These are phyloP conservation scores for Forsythia suspensa DNA, from an alignment of 257 asterid species.

Conservation along the genomic window DNA sequence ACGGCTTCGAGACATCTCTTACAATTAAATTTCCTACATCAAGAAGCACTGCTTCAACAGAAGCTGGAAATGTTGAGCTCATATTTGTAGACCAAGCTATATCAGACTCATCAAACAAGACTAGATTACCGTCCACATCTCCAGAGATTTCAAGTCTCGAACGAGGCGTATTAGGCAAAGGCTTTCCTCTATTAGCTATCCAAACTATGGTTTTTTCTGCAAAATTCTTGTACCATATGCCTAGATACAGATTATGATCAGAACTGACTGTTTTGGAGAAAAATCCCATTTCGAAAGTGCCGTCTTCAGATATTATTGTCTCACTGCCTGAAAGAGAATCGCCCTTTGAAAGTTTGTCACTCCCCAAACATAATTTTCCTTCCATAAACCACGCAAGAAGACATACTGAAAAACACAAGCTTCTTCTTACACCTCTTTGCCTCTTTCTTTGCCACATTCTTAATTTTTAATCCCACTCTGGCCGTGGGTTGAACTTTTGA, in stretches of 20 bases:
- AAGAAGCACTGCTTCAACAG: conserved; percentile 24
- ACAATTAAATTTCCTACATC: conserved; percentile 33
- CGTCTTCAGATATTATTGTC: conserved; percentile 30
- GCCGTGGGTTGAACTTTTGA: conserved; percentile 2
- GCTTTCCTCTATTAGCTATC: conserved; percentile 39
- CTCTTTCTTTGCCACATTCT: conserved; percentile 13
- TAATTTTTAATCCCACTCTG: neutral
- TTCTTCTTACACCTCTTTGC: neutral
- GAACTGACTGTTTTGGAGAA: conserved; percentile 17
- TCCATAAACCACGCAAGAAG: conserved; percentile 3
- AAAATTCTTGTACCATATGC: conserved; percentile 39
- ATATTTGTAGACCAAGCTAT: conserved; percentile 33
- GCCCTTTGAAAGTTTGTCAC: conserved; percentile 26
- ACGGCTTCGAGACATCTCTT: conserved; percentile 22
- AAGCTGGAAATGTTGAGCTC: neutral
- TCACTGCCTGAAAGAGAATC: conserved; percentile 30
- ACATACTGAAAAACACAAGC: neutral
- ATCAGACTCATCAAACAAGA: conserved; percentile 17
- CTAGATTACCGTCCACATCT: conserved; percentile 26
- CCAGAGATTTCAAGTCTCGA: conserved; percentile 18
- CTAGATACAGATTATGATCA: conserved; percentile 21
- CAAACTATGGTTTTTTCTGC: conserved; percentile 26
- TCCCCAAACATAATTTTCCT: conserved; percentile 19
- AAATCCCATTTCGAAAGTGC: conserved; percentile 44
- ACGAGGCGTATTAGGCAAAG: neutral